phyloP scores from a whole-genome alignment of 2,329 filamentous ascomycete species.

The Fusarium sambucinum region DNA sequence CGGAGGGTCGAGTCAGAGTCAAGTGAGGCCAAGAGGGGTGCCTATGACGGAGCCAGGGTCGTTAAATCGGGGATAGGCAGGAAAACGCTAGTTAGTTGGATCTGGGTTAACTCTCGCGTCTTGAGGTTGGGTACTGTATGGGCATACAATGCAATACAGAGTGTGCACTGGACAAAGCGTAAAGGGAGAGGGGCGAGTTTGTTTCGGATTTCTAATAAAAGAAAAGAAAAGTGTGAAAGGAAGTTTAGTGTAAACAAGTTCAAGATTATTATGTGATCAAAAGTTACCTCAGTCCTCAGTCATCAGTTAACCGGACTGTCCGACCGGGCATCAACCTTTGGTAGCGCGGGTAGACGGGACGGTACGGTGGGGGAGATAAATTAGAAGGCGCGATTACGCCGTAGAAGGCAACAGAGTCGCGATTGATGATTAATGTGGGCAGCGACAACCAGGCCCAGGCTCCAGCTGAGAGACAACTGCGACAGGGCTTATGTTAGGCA shows the following conservation, averaged over 20 bases:
- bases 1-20: conserved; percentile 37
- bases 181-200: neutral
- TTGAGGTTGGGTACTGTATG: neutral
- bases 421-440: conserved; percentile 3
- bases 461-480: conserved; percentile 13
- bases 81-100: conserved; percentile 21
- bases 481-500: conserved; percentile 11
- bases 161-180: neutral
- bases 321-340: conserved; percentile 20
- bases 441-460: neutral
- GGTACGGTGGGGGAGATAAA: conserved; percentile 35
- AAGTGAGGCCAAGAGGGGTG: conserved; percentile 40
- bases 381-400: conserved; percentile 29
- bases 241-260: neutral
- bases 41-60: conserved; percentile 40
- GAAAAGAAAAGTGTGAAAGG: neutral
- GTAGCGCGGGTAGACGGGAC: conserved; percentile 30
- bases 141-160: too few species aligned
- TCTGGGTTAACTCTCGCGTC: conserved; percentile 1
- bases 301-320: conserved; percentile 19
- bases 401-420: conserved; percentile 24
- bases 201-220: neutral
- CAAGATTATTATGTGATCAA: neutral
- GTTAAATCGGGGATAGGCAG: conserved; percentile 37
- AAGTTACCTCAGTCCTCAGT: conserved; percentile 7